Conservation (phyloP, 352 stramenopile species). For the Saprolegnia parasitica region DNA sequence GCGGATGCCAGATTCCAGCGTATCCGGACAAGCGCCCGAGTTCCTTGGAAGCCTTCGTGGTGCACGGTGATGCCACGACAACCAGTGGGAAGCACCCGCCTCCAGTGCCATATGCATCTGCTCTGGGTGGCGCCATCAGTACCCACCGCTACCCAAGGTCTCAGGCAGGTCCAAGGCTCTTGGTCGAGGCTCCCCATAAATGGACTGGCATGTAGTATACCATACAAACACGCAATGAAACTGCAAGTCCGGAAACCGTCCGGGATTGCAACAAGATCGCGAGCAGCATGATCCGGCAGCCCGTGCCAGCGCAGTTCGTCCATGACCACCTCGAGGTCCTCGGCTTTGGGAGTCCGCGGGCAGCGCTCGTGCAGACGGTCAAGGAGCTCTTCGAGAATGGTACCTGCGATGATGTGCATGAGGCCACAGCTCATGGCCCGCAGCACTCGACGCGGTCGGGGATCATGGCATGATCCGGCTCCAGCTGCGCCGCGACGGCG, state of each 20-base stretch:
- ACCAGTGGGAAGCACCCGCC: no score
- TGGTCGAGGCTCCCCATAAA: no score
- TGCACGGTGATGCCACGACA: no score
- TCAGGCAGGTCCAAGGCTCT: no score
- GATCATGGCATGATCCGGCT: slow-evolving; percentile 45
- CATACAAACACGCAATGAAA: not conserved
- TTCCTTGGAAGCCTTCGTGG: no score
- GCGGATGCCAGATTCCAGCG: not conserved
- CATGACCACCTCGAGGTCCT: slow-evolving; percentile 63
- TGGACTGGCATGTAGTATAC: not conserved
- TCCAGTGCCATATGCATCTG: no score
- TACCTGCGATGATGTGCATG: slow-evolving; percentile 27
- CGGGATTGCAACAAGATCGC: not conserved
- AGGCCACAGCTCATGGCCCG: not conserved
- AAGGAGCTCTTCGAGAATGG: slow-evolving; percentile 84
- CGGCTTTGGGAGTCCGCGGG: slow-evolving; percentile 52
- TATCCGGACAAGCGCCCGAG: not conserved
- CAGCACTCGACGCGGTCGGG: slow-evolving; percentile 61
- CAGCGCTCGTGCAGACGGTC: slow-evolving; percentile 65
- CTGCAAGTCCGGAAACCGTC: not conserved
- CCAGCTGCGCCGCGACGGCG: slow-evolving; percentile 31
- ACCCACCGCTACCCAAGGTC: no score
- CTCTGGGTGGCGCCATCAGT: no score
- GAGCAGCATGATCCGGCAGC: slow-evolving; percentile 15
- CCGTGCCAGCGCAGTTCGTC: slow-evolving; percentile 46